Percentiles rank a stretch among this genome's conserved stretches.
Evolutionary conservation across 2,329 filamentous ascomycete genomes (phyloP).

Genomic region (Colletotrichum neosansevieriae): DNA sequence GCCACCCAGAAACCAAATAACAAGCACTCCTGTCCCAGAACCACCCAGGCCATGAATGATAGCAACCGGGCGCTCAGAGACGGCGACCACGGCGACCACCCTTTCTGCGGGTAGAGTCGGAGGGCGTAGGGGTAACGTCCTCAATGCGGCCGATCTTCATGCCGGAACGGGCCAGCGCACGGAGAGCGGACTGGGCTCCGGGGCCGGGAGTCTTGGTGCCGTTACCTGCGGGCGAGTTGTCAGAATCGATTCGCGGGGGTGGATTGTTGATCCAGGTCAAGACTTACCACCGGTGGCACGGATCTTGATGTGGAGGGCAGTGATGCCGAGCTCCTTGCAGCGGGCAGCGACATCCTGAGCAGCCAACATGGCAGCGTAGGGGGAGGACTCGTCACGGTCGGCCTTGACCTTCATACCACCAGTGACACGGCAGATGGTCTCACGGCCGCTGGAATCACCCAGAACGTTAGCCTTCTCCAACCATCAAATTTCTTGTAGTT

Average conservation of each 20-base stretch:
- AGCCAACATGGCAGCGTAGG: conserved; percentile 99
- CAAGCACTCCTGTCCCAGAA: conserved; percentile 51
- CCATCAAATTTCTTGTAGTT: conserved; percentile 24
- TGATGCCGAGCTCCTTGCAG: conserved; percentile 79
- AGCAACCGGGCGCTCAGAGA: conserved; percentile 77
- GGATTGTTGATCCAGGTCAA: not conserved
- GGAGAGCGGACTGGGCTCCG: conserved; percentile 98
- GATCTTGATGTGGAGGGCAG: conserved; percentile 99
- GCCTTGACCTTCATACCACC: conserved; percentile 99
- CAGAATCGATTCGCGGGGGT: not conserved
- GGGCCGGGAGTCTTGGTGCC: conserved; percentile 99
- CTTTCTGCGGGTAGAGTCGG: conserved; percentile 99
- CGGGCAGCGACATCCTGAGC: conserved; percentile 96
- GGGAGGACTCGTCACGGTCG: conserved; percentile 99
- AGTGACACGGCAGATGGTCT: conserved; percentile 99
- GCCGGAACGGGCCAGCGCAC: conserved; percentile 97
- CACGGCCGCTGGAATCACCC: conserved; percentile 90
- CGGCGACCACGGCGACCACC: conserved; percentile 99
- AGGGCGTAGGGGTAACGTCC: conserved; percentile 99
- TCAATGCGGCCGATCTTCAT: conserved; percentile 99
- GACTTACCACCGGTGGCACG: conserved; percentile 93
- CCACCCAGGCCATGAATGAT: conserved; percentile 40
- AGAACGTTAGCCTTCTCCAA: conserved; percentile 69
- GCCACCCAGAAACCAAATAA: conserved; percentile 69
- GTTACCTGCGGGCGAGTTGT: conserved; percentile 72